These are phyloP conservation scores for Cinnamomum chago DNA, from an alignment of 164 flowering plant species.

Conservation along the genomic window DNA sequence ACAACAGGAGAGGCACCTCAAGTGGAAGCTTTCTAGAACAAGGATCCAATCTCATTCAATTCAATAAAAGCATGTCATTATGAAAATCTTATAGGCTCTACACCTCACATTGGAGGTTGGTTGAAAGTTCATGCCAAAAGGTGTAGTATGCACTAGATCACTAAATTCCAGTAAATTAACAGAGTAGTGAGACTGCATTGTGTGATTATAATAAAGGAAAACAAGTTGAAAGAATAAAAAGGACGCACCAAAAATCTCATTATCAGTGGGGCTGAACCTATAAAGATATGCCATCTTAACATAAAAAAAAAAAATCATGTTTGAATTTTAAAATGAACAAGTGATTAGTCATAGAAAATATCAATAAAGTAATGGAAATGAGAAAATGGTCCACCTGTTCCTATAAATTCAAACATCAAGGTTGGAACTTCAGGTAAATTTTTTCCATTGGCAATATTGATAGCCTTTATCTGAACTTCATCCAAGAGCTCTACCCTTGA, in stretches of 20 bases:
- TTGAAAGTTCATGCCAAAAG: no score
- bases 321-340: background rate
- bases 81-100: no score
- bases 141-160: no score
- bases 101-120: no score
- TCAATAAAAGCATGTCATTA: no score
- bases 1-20: no score
- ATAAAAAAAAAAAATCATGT: background rate
- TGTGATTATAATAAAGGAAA: background rate
- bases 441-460: constrained; percentile 91
- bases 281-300: background rate
- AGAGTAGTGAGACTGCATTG: background rate
- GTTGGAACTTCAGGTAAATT: constrained; percentile 85
- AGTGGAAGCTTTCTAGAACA: no score
- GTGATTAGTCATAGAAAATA: background rate
- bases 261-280: background rate
- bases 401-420: constrained; percentile 92
- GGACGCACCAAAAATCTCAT: background rate
- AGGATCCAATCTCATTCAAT: no score
- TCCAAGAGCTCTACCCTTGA: constrained; percentile 94
- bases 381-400: constrained; percentile 59
- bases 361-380: background rate
- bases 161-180: no score
- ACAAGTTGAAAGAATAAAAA: background rate
- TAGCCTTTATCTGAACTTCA: constrained; percentile 90